Conservation (phyloP, 169 alveolate genomes). For the Eimeria brunetti region DNA sequence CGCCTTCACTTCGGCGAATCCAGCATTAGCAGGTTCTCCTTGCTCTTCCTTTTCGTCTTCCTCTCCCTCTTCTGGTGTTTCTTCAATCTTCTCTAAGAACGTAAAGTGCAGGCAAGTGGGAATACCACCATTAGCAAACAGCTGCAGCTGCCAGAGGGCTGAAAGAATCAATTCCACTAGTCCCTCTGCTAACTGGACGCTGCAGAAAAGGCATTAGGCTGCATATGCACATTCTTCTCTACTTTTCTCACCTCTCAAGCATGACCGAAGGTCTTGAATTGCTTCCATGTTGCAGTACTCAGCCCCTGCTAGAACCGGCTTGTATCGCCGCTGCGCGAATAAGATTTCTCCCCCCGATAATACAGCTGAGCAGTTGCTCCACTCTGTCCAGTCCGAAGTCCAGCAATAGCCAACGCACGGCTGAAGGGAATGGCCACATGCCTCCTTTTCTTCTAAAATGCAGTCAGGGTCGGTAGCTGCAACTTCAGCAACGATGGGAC, state of each 20-base stretch:
- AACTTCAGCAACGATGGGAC: not conserved
- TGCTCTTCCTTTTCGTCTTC: not conserved
- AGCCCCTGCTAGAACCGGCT: constrained; percentile 36
- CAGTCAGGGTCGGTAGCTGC: not conserved
- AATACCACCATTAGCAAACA: not conserved
- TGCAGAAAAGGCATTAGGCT: not conserved
- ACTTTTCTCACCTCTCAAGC: not conserved
- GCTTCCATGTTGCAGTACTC: not conserved
- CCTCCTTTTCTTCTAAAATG: constrained; percentile 36
- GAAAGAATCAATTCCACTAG: not conserved
- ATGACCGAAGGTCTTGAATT: not conserved
- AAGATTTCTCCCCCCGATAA: not conserved
- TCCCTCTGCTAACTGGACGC: not conserved
- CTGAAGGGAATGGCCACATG: constrained; percentile 14
- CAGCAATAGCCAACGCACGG: constrained; percentile 39
- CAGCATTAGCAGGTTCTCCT: not conserved
- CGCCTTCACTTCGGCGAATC: not conserved
- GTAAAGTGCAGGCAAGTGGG: not conserved
- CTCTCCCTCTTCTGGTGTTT: not conserved
- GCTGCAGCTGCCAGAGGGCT: not conserved
- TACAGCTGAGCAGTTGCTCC: not conserved
- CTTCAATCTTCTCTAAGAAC: not conserved
- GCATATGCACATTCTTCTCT: not conserved
- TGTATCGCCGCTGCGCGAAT: not conserved
- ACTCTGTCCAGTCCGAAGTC: constrained; percentile 54